Base-by-base conservation (phyloP, 148 eudicot genomes). In the Camellia japonica region DNA sequence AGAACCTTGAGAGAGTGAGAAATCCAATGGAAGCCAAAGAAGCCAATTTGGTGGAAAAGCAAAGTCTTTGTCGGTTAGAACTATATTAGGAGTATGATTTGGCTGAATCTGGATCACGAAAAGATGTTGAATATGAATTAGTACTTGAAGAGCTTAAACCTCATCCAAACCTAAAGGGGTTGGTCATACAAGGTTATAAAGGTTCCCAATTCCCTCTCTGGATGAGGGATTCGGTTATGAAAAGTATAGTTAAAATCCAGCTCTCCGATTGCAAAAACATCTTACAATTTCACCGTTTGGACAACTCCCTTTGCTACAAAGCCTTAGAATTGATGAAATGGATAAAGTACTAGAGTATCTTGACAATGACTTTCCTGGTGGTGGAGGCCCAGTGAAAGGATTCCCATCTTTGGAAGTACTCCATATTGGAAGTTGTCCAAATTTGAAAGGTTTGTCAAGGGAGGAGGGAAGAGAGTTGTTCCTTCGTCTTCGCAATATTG, bases 1-100 rank as follows among this genome's bases (percentile, higher is more conserved):
- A 18, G 11, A 6, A 74, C 20, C 77, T 74, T 56, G 77, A 74
- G 77, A 74, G 65, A 41, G 65, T 74, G 51, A 56, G 19, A 18
- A 56, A 20, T 20, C 14, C 41, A 0, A 51, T 19, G 6, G 59
- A 71, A 7, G 59, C 75, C 58, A 70, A 47, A 47, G 56, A 70
- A n/a, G 49, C 71, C 4, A 12, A 41, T 42, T 67, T 67, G 16
- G 18, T 42, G 7, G 47, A 18, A 67, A 67, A 5, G 16, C 14
- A 59, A 59, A 9, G 1, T 59, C 18, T 11, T 9, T 10, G 23
- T 23, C 42, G 18, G 42, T 5, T 10, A 5, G 30, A 41, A 41
- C 2, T 12, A 3, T 41, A 6, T 8, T 9, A 3, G 69, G 4
- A 6, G 1, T 6, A 6, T 1, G 6, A 51, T 11, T 23, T 23